These are phyloP conservation scores for Xylaria nigripes DNA, from an alignment of 495 filamentous ascomycete genomes.

Conservation along the genomic window DNA sequence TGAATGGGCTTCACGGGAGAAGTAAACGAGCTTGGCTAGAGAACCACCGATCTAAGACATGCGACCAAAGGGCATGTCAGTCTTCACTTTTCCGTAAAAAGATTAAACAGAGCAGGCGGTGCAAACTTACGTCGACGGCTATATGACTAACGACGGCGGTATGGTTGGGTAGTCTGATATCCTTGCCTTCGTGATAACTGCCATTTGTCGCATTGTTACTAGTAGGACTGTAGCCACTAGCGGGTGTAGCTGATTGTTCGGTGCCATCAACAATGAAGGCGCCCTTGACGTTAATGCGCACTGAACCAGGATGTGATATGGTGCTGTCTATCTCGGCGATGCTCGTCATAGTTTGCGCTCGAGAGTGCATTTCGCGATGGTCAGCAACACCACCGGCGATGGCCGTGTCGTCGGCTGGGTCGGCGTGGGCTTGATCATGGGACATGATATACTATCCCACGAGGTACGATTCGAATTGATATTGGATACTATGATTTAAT, in stretches of 20 bases:
- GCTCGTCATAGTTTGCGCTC: constrained; percentile 33
- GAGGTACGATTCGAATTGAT: not conserved
- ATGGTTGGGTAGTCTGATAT: constrained; percentile 94
- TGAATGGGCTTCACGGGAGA: constrained; percentile 75
- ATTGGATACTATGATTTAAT: not conserved
- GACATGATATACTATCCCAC: not conserved
- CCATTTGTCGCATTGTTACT: constrained; percentile 36
- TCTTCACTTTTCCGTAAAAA: no score
- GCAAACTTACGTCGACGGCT: constrained; percentile 74
- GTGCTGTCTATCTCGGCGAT: constrained; percentile 59
- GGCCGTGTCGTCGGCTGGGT: constrained; percentile 1
- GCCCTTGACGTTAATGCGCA: constrained; percentile 89
- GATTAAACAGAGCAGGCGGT: constrained; percentile 4
- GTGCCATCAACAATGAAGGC: constrained; percentile 85
- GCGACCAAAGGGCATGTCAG: constrained; percentile 2
- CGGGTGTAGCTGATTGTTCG: constrained; percentile 42
- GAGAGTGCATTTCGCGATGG: constrained; percentile 8
- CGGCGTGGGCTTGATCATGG: not conserved
- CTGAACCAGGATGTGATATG: constrained; percentile 73
- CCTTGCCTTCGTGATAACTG: constrained; percentile 68
- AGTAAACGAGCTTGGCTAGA: constrained; percentile 93
- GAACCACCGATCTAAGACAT: constrained; percentile 77
- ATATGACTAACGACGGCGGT: constrained; percentile 90
- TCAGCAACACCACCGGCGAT: constrained; percentile 14
- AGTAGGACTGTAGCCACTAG: constrained; percentile 34